These are phyloP conservation scores for Fragilariopsis cylindrus DNA, from an alignment of 108 stramenopile genomes.

Conservation along the genomic window DNA sequence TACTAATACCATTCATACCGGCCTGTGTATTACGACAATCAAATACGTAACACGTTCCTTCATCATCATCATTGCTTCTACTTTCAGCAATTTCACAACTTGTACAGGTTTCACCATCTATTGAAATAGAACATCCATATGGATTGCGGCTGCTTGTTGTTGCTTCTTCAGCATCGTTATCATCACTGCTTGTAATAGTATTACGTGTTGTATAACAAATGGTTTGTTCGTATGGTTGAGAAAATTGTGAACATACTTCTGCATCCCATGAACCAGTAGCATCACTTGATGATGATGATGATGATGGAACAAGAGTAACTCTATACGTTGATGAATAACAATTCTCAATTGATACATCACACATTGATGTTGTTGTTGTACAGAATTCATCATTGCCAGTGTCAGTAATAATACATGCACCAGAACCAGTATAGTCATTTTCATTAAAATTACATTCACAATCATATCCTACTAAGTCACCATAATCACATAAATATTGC, in stretches of 20 bases:
- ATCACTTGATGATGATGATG: neutral
- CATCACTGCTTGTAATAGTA: neutral
- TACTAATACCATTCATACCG: neutral
- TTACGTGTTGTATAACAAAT: neutral
- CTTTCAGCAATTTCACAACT: neutral
- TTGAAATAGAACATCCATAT: neutral
- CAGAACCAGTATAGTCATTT: neutral
- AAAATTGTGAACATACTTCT: neutral
- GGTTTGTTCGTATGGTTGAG: slow-evolving; percentile 1
- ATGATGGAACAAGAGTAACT: neutral
- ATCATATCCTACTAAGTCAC: slow-evolving; percentile 7
- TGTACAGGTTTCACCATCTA: neutral
- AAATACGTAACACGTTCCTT: neutral
- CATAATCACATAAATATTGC: slow-evolving; percentile 11
- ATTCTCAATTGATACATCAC: neutral
- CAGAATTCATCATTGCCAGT: neutral
- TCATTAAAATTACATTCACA: slow-evolving; percentile 6
- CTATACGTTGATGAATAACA: neutral
- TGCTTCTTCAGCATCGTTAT: neutral
- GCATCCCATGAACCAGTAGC: neutral
- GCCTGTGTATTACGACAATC: slow-evolving; percentile 9
- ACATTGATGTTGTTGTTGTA: neutral
- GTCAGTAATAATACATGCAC: neutral
- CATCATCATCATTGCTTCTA: too few species aligned
- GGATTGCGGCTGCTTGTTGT: too few species aligned